Evolutionary conservation across 2,329 filamentous ascomycete species (phyloP), one percentile per base, ranked within the genome.

Genomic region (Hypoxylon sp.): DNA sequence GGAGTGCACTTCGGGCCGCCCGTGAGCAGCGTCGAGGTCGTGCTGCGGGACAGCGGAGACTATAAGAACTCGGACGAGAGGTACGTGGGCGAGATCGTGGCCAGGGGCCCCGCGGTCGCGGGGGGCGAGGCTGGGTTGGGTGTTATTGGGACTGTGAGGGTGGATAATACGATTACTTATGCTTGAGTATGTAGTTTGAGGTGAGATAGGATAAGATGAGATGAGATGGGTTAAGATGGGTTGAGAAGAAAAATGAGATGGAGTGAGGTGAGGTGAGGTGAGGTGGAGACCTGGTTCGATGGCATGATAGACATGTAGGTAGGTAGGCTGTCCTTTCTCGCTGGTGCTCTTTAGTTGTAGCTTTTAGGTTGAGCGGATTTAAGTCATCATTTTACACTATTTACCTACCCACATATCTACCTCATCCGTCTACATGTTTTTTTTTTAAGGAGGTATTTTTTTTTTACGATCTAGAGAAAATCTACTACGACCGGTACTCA

Each of bases 1-100:
- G 82, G 79, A 60, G 83, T 84, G 10, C 94, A 97, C 79, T 97
- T 98, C 76, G 96, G 96, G 2, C 85, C 91, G 9, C 94, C 95
- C 2, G 77, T 96, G 44, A 93, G 91, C 70, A 91, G 90, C 73
- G 87, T 95, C 0, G 95, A 98, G 82, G 79, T 98, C 42, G 87
- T 92, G 75, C 78, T 97, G 67, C 87, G 85, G 73, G 91, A 94
- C 76, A 88, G 83, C 33, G 82, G 82, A 4, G 80, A 81, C 35
- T 82, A 87, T 69, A 90, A 88, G 79, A 91, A 90, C 2, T 90
- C 87, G 0, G 90, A 93, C 70, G 85, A 88, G 9, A 82, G 82
- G 68, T 83, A 85, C 46, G 81, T 86, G 69, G 92, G 92, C 77
- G 86, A 91, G 88, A 89, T 97, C 72, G 82, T 90, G 39, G 91